phyloP scores from a whole-genome alignment of 257 asterid species.

The Hygrophila difformis region DNA sequence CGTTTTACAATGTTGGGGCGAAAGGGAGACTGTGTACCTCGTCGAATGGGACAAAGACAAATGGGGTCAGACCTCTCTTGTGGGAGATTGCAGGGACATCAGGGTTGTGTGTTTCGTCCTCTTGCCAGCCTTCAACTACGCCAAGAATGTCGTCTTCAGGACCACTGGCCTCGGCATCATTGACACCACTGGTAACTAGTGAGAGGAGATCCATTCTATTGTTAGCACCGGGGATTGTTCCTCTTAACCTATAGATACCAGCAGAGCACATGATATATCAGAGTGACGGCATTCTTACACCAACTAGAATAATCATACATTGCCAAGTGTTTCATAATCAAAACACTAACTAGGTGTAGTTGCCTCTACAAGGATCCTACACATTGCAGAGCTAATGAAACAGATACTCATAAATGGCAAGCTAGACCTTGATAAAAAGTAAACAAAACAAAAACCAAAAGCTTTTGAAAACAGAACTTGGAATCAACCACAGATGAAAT shows the following conservation, averaged over 20 bases:
- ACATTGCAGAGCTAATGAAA: no score
- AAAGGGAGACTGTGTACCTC: slow-evolving; percentile 44
- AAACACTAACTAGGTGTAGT: no score
- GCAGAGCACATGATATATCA: background rate
- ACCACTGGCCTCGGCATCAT: slow-evolving; percentile 50
- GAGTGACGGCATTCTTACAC: no score
- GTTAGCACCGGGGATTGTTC: slow-evolving; percentile 76
- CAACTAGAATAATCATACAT: no score
- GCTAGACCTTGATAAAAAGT: background rate
- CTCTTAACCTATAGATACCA: slow-evolving; percentile 57
- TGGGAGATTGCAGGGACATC: slow-evolving; percentile 89
- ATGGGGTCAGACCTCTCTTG: slow-evolving; percentile 76
- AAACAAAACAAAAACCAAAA: background rate
- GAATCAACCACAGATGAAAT: no score
- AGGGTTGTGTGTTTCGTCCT: slow-evolving; percentile 89
- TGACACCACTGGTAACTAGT: slow-evolving; percentile 80
- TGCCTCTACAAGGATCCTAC: background rate
- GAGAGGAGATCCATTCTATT: slow-evolving; percentile 79
- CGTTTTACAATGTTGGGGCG: no score
- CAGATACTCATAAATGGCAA: background rate
- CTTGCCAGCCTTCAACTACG: slow-evolving; percentile 83
- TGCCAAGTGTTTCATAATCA: no score
- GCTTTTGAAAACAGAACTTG: background rate
- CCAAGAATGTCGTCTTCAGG: slow-evolving; percentile 75
- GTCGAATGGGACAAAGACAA: slow-evolving; percentile 87